Conservation (phyloP, 768 basidiomycete genomes). For the Pleurotus citrinopileatus region DNA sequence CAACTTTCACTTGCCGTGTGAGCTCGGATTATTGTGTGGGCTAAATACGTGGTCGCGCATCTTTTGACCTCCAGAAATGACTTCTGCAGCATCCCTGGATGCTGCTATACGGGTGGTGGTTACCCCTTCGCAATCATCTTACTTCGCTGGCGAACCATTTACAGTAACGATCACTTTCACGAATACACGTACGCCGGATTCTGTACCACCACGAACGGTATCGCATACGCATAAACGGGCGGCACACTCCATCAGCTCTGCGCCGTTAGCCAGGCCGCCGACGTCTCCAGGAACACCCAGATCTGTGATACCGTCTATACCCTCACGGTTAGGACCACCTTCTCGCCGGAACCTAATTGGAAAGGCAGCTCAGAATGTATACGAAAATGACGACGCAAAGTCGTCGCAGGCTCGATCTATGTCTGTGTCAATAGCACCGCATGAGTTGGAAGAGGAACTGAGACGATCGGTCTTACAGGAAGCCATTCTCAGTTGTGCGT, state of each 20-base stretch:
- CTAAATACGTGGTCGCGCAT: neutral
- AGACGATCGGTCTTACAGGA: constrained; percentile 26
- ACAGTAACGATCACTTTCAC: constrained; percentile 84
- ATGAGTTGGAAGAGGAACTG: constrained; percentile 38
- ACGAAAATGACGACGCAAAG: constrained; percentile 33
- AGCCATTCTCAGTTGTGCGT: constrained; percentile 6
- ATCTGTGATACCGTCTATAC: constrained; percentile 24
- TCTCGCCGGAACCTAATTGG: constrained; percentile 58
- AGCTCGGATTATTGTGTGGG: neutral
- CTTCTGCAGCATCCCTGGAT: constrained; percentile 23
- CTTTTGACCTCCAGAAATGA: neutral
- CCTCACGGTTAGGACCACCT: constrained; percentile 23
- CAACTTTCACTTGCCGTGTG: neutral
- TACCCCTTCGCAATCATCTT: constrained; percentile 81
- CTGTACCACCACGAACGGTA: constrained; percentile 27
- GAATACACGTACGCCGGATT: constrained; percentile 63
- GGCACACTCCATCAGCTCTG: constrained; percentile 81
- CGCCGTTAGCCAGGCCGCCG: constrained; percentile 76
- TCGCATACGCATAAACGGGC: constrained; percentile 59
- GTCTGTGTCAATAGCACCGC: constrained; percentile 59
- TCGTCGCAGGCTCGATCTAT: constrained; percentile 57
- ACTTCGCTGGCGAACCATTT: constrained; percentile 91
- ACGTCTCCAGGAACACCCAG: constrained; percentile 72
- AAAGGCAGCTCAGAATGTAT: constrained; percentile 42
- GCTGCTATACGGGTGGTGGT: constrained; percentile 66